A percentile compares a stretch with the other conserved stretches of the same genome.
phyloP scores from a whole-genome alignment of 345 rosid species.

The Stellera chamaejasme region DNA sequence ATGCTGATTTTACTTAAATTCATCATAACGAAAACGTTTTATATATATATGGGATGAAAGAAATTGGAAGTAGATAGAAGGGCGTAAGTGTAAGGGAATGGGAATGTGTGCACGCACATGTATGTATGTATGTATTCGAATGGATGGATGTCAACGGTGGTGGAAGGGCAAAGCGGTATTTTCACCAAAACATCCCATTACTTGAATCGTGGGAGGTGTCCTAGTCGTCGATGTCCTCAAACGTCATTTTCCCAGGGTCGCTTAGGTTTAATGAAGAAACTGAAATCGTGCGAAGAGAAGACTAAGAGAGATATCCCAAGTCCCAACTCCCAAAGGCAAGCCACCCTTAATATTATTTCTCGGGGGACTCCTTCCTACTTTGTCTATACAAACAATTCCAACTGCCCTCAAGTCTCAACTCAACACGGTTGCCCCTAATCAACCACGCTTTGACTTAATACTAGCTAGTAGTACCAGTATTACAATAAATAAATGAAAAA shows the following conservation, averaged over 20 bases:
- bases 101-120: too few relatives aligned
- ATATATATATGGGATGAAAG: too few relatives aligned
- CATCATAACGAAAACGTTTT: too few relatives aligned
- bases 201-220: constrained; percentile 8
- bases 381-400: neutral
- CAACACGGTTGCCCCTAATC: constrained; percentile 3
- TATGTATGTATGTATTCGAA: too few relatives aligned
- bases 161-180: constrained; percentile 13
- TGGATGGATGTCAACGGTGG: neutral
- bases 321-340: too few relatives aligned
- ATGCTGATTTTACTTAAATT: too few relatives aligned
- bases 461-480: too few relatives aligned
- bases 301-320: too few relatives aligned
- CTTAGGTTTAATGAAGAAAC: too few relatives aligned
- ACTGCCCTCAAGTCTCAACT: neutral
- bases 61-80: too few relatives aligned
- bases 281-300: neutral
- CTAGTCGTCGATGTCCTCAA: constrained; percentile 14
- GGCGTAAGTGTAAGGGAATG: too few relatives aligned
- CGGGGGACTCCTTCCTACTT: constrained; percentile 8
- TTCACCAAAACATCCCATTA: neutral
- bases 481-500: too few relatives aligned
- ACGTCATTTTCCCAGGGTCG: constrained; percentile 5
- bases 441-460: neutral
- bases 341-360: constrained; percentile 3